Evolutionary conservation across 2,329 filamentous ascomycete species (phyloP).

Genomic region (Trichoderma atrobrunneum): DNA sequence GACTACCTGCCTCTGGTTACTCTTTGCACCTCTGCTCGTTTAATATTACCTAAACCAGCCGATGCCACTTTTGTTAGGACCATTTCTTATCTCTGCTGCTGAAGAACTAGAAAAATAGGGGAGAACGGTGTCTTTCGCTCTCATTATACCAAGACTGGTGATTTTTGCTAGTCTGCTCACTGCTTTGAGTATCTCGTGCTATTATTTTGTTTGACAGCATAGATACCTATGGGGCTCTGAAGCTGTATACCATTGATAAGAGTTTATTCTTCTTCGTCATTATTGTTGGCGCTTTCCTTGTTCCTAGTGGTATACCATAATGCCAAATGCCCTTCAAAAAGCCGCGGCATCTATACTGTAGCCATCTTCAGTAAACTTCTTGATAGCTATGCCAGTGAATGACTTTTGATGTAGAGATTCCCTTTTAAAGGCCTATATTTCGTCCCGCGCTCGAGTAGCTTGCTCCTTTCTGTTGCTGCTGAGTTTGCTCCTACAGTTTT

Average conservation of each 20-base stretch:
- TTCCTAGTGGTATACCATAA: neutral
- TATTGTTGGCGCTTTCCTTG: neutral
- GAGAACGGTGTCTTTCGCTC: conserved; percentile 54
- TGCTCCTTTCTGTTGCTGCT: conserved; percentile 31
- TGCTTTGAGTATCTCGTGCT: neutral
- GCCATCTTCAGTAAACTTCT: conserved; percentile 46
- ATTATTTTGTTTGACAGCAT: neutral
- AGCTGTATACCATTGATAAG: neutral
- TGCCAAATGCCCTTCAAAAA: conserved; percentile 74
- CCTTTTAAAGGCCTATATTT: conserved; percentile 75
- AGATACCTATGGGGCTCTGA: conserved; percentile 17
- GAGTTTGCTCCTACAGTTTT: conserved; percentile 31
- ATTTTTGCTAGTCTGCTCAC: neutral
- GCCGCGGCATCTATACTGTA: conserved; percentile 78
- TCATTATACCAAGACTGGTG: neutral
- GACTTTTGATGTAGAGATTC: conserved; percentile 80
- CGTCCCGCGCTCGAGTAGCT: conserved; percentile 73
- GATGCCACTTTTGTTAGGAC: conserved; percentile 70
- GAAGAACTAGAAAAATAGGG: conserved; percentile 76
- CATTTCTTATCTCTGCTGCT: conserved; percentile 58
- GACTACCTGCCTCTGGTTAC: conserved; percentile 49
- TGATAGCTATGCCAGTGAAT: conserved; percentile 79
- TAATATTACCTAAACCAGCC: conserved; percentile 79
- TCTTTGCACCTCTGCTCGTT: conserved; percentile 81
- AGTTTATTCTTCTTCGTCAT: neutral